Base-by-base conservation (phyloP, 108 stramenopile species). In the Nitzschia sp. region DNA sequence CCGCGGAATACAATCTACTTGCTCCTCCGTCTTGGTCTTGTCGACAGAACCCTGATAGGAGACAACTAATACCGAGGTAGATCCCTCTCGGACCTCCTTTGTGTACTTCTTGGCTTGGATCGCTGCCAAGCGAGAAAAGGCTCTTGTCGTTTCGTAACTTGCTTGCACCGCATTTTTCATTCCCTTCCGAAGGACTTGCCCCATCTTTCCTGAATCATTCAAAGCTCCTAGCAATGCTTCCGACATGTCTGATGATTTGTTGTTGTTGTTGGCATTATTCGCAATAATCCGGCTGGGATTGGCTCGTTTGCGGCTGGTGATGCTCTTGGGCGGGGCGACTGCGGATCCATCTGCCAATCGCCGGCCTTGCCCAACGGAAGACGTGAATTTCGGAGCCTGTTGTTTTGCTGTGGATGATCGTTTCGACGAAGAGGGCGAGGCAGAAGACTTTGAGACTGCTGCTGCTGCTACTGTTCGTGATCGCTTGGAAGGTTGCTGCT, bases 111-210 rank as follows among this genome's bases (percentile, higher is more conserved):
- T 53, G 33, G 75, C 60, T 63, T 84, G 72, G 30, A 92, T 83
- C 35, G 94, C 89, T 13, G 87, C 70, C 19, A 93, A 65, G 9
- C 92, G 70, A 30, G 83, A 83, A 59, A 73, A 73, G 31, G 95
- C 88, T 11, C 76, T 69, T 25, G 82, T 87, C 30, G 77, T 86
- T 68, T 96, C 92, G 64, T 92, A 96, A 23, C 81, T 73, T 55
- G 85, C 81, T n/a, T 65, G 45, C 0, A 96, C 87, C 27, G 92
- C 90, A 53, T 86, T 84, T 66, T 78, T 86, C 90, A 93, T 92
- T 55, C 89, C 89, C 33, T 61, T 68, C 30, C 91, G 76, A 38
- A 96, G 65, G 11, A 93, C 75, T 27, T 69, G 75, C 26, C 72
- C 81, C 28, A 81, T 76, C 41, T 89, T 84, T 0, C 85, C 85